These are phyloP conservation scores for Cruciata laevipes DNA, from an alignment of 257 asterid genomes.

Conservation along the genomic window DNA sequence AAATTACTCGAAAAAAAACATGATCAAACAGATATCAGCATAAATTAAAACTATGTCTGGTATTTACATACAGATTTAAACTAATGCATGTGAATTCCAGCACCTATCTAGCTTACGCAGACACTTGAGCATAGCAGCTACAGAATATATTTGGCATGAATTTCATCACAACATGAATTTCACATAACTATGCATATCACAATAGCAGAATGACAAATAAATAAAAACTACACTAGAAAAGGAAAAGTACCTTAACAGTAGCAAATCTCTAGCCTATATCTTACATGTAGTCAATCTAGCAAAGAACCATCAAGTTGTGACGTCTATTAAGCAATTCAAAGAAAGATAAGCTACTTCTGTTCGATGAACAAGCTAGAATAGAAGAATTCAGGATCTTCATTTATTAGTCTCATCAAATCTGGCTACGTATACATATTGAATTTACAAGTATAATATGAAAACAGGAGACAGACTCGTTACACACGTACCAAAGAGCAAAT, in stretches of 20 bases:
- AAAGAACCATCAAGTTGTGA: neutral
- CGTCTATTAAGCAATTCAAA: neutral
- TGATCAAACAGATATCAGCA: too few species aligned
- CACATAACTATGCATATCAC: too few species aligned
- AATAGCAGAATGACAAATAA: too few species aligned
- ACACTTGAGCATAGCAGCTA: too few species aligned
- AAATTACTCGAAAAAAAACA: too few species aligned
- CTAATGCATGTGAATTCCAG: too few species aligned
- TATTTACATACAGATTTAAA: too few species aligned
- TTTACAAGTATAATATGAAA: neutral
- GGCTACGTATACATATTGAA: neutral
- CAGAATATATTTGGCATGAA: too few species aligned
- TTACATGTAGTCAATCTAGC: neutral
- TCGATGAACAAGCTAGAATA: neutral
- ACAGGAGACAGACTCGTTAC: neutral
- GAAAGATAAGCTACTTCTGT: neutral
- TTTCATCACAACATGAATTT: too few species aligned
- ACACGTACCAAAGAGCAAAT: neutral
- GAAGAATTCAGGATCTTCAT: slow-evolving; percentile 1
- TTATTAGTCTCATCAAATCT: neutral
- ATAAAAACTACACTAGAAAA: neutral
- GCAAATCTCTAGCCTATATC: neutral
- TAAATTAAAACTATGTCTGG: too few species aligned
- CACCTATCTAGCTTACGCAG: too few species aligned
- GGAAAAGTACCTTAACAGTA: neutral